Evolutionary conservation across 192 early-diverging fungal species (phyloP), one percentile per base, ranked within the genome.

Genomic region (Coemansia sp.): DNA sequence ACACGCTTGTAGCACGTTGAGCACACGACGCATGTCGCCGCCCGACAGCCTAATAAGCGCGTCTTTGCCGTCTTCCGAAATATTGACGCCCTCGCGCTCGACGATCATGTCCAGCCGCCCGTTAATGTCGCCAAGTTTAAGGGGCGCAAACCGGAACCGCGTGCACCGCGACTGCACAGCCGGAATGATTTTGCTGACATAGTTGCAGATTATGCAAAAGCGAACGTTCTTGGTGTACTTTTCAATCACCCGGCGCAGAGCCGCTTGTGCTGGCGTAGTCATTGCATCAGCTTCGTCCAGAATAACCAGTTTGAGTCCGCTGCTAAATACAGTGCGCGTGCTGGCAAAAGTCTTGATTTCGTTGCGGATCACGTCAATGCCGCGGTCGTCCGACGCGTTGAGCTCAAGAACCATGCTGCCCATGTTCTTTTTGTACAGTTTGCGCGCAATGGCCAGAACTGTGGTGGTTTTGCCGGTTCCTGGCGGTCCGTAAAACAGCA

Each of bases 191-290:
- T 96, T 97, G 76, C 87, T 88, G 24, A 95, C 93, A 70, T 99
- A 97, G 77, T 99, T 99, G 84, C 96, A 98, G 58, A 99, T 96
- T 56, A 99, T 92, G 74, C 97, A 99, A 70, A 99, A 99, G 3
- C 97, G 87, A 7, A 98, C 95, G 64, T 98, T 99, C 38, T 86
- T 85, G 15, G 97, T 98, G 79, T 99, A 99, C 72, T 97, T 93
- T 83, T 99, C 97, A 70, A 99, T 92, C 12, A 99, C 95, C 76
- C 97, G 82, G 60, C 97, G 87, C 61, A 99, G 72, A 7, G 97
- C 95, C 34, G 90, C 87, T 71, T 98, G 97, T 6, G 96, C 96
- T 21, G 84, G 81, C 42, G 88, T 84, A 0, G 97, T 99, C 94
- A 99, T 96, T 9, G 91, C 90, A 66, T 99, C 97, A 20, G 94